phyloP scores from a whole-genome alignment of 2,329 filamentous ascomycete genomes.

The Sclerotinia spermophila region DNA sequence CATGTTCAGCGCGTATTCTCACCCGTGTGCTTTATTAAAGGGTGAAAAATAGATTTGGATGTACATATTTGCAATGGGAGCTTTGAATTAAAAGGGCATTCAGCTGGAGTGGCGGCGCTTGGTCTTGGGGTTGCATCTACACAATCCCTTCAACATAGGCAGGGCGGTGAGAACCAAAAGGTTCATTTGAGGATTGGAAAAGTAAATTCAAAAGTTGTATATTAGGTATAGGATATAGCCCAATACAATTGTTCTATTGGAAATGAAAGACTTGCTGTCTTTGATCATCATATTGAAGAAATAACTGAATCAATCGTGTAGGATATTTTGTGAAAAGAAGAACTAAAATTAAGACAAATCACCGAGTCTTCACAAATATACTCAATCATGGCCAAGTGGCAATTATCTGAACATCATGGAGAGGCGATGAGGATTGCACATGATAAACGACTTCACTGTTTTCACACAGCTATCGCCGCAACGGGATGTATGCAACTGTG shows the following conservation, averaged over 20 bases:
- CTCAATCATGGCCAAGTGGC: not conserved
- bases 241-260: not conserved
- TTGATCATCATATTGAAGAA: not conserved
- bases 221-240: slow-evolving; percentile 6
- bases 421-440: not conserved
- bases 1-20: slow-evolving; percentile 38
- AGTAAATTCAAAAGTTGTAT: slow-evolving; percentile 5
- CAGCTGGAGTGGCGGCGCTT: slow-evolving; percentile 29
- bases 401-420: not conserved
- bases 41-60: slow-evolving; percentile 8
- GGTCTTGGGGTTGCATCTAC: slow-evolving; percentile 21
- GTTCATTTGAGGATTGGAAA: not conserved
- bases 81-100: slow-evolving; percentile 24
- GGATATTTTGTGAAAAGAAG: not conserved
- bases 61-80: slow-evolving; percentile 13
- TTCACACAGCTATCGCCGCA: not conserved
- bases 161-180: slow-evolving; percentile 11
- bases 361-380: not conserved
- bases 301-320: not conserved
- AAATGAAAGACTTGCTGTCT: not conserved
- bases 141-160: slow-evolving; percentile 29
- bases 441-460: not conserved
- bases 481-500: not conserved
- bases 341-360: not conserved
- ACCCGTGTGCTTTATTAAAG: slow-evolving; percentile 40